These are phyloP conservation scores for Botrytis aclada DNA, from an alignment of 2,329 filamentous ascomycete genomes.

Conservation along the genomic window DNA sequence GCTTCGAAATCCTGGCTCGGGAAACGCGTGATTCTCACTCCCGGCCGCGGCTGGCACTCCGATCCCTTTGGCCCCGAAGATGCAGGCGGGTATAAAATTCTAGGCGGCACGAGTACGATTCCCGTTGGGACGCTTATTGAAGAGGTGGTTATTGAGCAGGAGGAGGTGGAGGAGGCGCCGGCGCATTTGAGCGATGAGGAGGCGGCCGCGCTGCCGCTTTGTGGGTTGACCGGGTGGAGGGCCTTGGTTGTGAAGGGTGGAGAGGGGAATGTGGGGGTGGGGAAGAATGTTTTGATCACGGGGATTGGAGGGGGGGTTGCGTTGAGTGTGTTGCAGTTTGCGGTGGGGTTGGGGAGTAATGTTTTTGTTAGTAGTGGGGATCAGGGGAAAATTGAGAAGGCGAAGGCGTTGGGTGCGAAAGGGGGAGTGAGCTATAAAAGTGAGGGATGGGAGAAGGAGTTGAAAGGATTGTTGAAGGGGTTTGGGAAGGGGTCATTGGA, in stretches of 20 bases:
- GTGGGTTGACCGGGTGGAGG: constrained; percentile 76
- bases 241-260: constrained; percentile 77
- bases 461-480: constrained; percentile 59
- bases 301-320: constrained; percentile 94
- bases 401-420: constrained; percentile 67
- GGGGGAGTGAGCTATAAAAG: constrained; percentile 83
- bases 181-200: constrained; percentile 68
- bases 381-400: constrained; percentile 67
- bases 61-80: constrained; percentile 72
- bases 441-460: constrained; percentile 75
- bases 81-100: constrained; percentile 56
- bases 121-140: constrained; percentile 72
- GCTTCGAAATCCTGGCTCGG: constrained; percentile 51
- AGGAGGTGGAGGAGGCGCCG: constrained; percentile 74
- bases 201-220: constrained; percentile 76
- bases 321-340: constrained; percentile 77
- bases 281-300: constrained; percentile 77
- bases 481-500: constrained; percentile 67
- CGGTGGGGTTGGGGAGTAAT: constrained; percentile 58
- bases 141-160: constrained; percentile 63
- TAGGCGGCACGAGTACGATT: constrained; percentile 65
- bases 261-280: constrained; percentile 53
- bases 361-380: constrained; percentile 49
- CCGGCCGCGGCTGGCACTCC: constrained; percentile 72
- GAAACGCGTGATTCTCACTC: constrained; percentile 74